Evolutionary conservation across 768 basidiomycete genomes (phyloP).

Genomic region (Cyathus striatus): DNA sequence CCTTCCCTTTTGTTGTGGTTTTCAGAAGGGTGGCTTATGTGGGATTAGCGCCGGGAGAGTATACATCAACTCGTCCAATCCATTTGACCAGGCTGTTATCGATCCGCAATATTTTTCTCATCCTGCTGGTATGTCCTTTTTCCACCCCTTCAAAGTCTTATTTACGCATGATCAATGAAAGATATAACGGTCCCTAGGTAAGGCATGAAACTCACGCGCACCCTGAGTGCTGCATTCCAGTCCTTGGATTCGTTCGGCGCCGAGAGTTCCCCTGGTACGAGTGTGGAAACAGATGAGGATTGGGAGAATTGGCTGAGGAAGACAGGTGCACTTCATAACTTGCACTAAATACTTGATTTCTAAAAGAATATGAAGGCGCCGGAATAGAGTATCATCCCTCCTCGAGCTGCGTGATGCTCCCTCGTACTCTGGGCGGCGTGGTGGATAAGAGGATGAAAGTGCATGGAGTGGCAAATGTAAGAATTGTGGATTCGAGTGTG

Average conservation of each 20-base stretch:
- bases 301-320: conserved; percentile 45
- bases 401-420: conserved; percentile 25
- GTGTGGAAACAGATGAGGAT: conserved; percentile 46
- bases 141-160: background rate
- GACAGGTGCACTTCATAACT: too few species aligned
- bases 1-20: too few species aligned
- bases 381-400: conserved; percentile 57
- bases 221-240: conserved; percentile 48
- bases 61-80: conserved; percentile 54
- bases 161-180: too few species aligned
- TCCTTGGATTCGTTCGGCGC: conserved; percentile 32
- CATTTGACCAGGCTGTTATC: conserved; percentile 57
- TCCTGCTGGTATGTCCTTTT: too few species aligned
- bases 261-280: conserved; percentile 17
- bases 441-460: conserved; percentile 22
- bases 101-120: conserved; percentile 65
- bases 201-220: conserved; percentile 59
- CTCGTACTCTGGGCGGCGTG: conserved; percentile 19
- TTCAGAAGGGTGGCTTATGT: background rate
- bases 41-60: conserved; percentile 48
- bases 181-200: conserved; percentile 35
- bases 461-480: conserved; percentile 39
- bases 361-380: too few species aligned
- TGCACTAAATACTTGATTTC: too few species aligned
- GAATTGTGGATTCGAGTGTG: conserved; percentile 50